Evolutionary conservation across 768 basidiomycete species (phyloP).

Genomic region (Calocybe indica): DNA sequence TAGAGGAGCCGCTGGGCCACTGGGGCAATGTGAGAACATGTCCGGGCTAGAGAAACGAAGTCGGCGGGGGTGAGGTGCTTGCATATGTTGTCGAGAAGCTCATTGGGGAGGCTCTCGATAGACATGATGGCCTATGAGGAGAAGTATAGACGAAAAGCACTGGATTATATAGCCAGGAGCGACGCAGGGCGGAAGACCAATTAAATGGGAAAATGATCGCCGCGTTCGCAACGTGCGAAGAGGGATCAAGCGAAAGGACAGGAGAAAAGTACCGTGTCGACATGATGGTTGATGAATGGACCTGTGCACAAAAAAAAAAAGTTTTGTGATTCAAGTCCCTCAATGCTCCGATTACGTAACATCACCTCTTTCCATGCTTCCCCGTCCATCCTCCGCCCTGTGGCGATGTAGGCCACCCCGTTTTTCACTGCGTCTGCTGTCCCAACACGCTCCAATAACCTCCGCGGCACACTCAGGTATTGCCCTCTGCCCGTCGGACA

Average conservation of each 20-base stretch:
- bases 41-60: slow-evolving; percentile 45
- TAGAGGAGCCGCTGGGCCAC: slow-evolving; percentile 62
- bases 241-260: slow-evolving; percentile 15
- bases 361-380: slow-evolving; percentile 7
- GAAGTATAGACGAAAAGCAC: slow-evolving; percentile 4
- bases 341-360: no score
- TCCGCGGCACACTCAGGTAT: no score
- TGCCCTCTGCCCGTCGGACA: no score
- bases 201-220: slow-evolving; percentile 29
- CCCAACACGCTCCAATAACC: no score
- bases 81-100: slow-evolving; percentile 55
- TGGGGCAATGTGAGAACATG: slow-evolving; percentile 33
- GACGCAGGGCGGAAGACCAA: slow-evolving; percentile 18
- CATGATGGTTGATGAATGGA: slow-evolving; percentile 15
- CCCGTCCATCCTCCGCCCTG: slow-evolving; percentile 5
- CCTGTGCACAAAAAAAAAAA: background rate
- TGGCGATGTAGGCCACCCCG: slow-evolving; percentile 3
- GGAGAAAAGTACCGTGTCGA: slow-evolving; percentile 16
- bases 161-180: slow-evolving; percentile 9
- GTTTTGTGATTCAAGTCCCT: no score
- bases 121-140: slow-evolving; percentile 30
- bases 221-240: slow-evolving; percentile 26
- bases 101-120: slow-evolving; percentile 45
- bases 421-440: slow-evolving; percentile 5
- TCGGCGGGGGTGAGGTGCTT: slow-evolving; percentile 20